These are phyloP conservation scores for Alnus glutinosa DNA, from an alignment of 306 rosid species.

Conservation along the genomic window DNA sequence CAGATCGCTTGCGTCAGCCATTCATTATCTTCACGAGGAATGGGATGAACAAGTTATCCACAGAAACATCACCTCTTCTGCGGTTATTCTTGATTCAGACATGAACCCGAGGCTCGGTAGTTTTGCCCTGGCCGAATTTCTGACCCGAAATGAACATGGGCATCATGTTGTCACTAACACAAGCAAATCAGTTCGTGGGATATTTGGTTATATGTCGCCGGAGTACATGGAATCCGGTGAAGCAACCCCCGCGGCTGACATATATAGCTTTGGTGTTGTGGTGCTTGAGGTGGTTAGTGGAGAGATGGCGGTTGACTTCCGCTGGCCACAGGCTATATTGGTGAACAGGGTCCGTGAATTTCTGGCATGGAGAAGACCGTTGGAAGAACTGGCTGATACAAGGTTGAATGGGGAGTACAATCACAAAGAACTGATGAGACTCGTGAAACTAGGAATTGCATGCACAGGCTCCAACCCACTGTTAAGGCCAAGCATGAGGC, in stretches of 20 bases:
- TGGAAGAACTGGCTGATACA: slow-evolving; percentile 69
- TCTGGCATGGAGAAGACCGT: slow-evolving; percentile 49
- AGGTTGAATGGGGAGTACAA: slow-evolving; percentile 67
- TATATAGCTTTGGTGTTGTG: slow-evolving; percentile 89
- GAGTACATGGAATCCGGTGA: slow-evolving; percentile 78
- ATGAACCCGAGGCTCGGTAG: slow-evolving; percentile 75
- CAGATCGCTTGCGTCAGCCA: slow-evolving; percentile 81
- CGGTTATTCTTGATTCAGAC: slow-evolving; percentile 80
- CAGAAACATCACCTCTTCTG: slow-evolving; percentile 87
- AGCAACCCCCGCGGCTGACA: slow-evolving; percentile 70
- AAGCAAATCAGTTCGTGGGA: slow-evolving; percentile 63
- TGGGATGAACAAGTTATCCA: slow-evolving; percentile 98
- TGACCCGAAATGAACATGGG: slow-evolving; percentile 80
- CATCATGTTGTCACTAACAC: slow-evolving; percentile 45
- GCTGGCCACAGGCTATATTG: slow-evolving; percentile 83
- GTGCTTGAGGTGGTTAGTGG: slow-evolving; percentile 83
- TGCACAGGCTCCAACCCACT: slow-evolving; percentile 66
- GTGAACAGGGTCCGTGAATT: slow-evolving; percentile 73
- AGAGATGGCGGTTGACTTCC: slow-evolving; percentile 79
- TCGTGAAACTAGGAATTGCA: slow-evolving; percentile 62
- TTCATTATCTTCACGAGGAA: slow-evolving; percentile 93
- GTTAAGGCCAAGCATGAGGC: slow-evolving; percentile 76
- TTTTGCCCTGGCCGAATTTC: slow-evolving; percentile 92
- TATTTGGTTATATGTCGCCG: slow-evolving; percentile 91
- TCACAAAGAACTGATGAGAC: slow-evolving; percentile 58